phyloP scores from a whole-genome alignment of 768 basidiomycete genomes.

The Auriscalpium microsporum region DNA sequence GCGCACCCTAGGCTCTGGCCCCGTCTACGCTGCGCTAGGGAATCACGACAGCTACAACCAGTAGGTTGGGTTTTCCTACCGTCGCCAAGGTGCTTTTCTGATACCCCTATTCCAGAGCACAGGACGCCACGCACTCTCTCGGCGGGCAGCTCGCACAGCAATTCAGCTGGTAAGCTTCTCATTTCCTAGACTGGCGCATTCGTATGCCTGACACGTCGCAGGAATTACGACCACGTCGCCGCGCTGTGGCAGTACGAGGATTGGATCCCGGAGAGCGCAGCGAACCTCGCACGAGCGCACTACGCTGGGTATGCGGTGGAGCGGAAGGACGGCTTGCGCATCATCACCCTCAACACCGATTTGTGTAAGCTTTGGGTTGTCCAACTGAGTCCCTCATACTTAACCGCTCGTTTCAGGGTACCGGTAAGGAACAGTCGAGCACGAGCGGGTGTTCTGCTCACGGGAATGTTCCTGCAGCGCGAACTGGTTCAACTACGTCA shows the following conservation, averaged over 20 bases:
- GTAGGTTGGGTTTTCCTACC: conserved; percentile 24
- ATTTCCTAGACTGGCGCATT: neutral
- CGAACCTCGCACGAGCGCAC: conserved; percentile 51
- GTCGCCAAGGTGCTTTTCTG: neutral
- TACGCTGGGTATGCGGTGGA: conserved; percentile 69
- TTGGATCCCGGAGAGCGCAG: conserved; percentile 56
- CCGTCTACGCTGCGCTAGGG: conserved; percentile 68
- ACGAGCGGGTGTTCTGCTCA: neutral
- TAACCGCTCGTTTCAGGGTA: conserved; percentile 9
- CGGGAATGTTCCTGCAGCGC: conserved; percentile 27
- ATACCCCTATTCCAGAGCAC: conserved; percentile 28
- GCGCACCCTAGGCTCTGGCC: conserved; percentile 50
- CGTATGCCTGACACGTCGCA: conserved; percentile 17
- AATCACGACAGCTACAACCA: conserved; percentile 73
- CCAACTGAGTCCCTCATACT: conserved; percentile 1
- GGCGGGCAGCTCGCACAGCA: conserved; percentile 47
- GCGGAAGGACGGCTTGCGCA: conserved; percentile 54
- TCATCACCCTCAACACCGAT: conserved; percentile 73
- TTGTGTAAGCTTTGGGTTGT: conserved; percentile 43
- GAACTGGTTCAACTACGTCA: conserved; percentile 74
- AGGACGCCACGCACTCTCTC: conserved; percentile 54
- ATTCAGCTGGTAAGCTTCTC: conserved; percentile 48
- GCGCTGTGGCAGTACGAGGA: conserved; percentile 60
- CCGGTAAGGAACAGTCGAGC: conserved; percentile 16
- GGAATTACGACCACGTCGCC: conserved; percentile 75